phyloP scores from a whole-genome alignment of 1,139 yeast species.

The Meyerozyma sp. region DNA sequence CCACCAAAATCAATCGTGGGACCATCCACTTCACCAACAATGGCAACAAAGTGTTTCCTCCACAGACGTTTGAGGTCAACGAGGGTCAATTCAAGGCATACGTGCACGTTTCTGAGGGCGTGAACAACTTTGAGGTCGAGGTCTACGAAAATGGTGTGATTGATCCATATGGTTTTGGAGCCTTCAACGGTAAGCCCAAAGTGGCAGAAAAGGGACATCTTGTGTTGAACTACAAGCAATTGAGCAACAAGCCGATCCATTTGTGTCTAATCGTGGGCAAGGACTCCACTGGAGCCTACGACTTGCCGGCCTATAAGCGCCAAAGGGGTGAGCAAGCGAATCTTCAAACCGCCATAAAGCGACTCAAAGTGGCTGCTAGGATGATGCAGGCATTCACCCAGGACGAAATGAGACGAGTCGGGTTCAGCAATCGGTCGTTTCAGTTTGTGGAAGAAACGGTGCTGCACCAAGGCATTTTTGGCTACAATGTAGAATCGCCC shows the following conservation, averaged over 20 bases:
- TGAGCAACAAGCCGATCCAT: constrained; percentile 74
- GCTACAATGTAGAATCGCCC: constrained; percentile 29
- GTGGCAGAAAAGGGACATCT: constrained; percentile 23
- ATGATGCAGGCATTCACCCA: constrained; percentile 91
- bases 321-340: constrained; percentile 59
- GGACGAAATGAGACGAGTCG: constrained; percentile 80
- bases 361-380: constrained; percentile 79
- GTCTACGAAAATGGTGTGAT: constrained; percentile 22
- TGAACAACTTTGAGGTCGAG: constrained; percentile 37
- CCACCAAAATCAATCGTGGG: constrained; percentile 16
- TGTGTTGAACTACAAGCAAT: constrained; percentile 49
- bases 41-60: constrained; percentile 53
- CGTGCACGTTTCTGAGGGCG: constrained; percentile 65
- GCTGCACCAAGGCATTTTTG: constrained; percentile 28
- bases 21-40: constrained; percentile 32
- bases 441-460: constrained; percentile 65
- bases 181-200: constrained; percentile 14
- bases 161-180: constrained; percentile 25
- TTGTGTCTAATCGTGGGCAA: constrained; percentile 70
- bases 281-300: constrained; percentile 72
- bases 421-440: constrained; percentile 77
- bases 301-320: constrained; percentile 58
- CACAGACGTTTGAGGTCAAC: constrained; percentile 66
- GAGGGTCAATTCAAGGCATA: constrained; percentile 70
- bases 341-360: constrained; percentile 69